A percentile compares a stretch with the other conserved stretches of the same genome.
These are phyloP conservation scores for Aschersonia sp. DNA, from an alignment of 2,329 filamentous ascomycete genomes.

Conservation along the genomic window DNA sequence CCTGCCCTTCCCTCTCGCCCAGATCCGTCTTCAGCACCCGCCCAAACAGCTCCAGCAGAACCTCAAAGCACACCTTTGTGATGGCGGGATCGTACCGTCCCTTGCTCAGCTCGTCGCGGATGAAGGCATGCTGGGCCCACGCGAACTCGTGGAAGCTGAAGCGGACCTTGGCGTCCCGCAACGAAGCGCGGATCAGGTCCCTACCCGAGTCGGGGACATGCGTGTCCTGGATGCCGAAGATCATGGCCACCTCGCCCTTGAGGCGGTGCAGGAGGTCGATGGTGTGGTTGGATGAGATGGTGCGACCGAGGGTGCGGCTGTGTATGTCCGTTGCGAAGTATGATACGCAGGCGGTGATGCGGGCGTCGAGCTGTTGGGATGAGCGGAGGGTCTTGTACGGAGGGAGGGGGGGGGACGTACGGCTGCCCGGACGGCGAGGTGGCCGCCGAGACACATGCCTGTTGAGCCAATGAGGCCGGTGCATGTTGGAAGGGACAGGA, in stretches of 20 bases:
- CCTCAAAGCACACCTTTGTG: slow-evolving; percentile 78
- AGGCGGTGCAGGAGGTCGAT: slow-evolving; percentile 47
- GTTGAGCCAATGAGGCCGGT: slow-evolving; percentile 67
- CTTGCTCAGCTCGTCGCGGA: slow-evolving; percentile 83
- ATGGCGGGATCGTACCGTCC: slow-evolving; percentile 86
- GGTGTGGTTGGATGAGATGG: slow-evolving; percentile 35
- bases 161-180: slow-evolving; percentile 59
- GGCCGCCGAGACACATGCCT: slow-evolving; percentile 89
- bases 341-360: slow-evolving; percentile 64
- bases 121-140: slow-evolving; percentile 93
- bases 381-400: neutral
- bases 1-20: slow-evolving; percentile 48
- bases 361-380: slow-evolving; percentile 45
- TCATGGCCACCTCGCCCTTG: slow-evolving; percentile 74
- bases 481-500: slow-evolving; percentile 62
- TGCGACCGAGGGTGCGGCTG: slow-evolving; percentile 56
- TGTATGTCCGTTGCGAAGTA: slow-evolving; percentile 95
- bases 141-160: slow-evolving; percentile 82
- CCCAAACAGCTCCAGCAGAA: slow-evolving; percentile 74
- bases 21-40: slow-evolving; percentile 66
- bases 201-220: slow-evolving; percentile 75
- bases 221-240: slow-evolving; percentile 83
- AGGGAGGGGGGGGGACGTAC: slow-evolving; percentile 19
- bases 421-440: slow-evolving; percentile 52
- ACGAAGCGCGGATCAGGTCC: slow-evolving; percentile 68